Conservation (phyloP, 2,329 filamentous ascomycete species). For the Sclerotinia spermophila region DNA sequence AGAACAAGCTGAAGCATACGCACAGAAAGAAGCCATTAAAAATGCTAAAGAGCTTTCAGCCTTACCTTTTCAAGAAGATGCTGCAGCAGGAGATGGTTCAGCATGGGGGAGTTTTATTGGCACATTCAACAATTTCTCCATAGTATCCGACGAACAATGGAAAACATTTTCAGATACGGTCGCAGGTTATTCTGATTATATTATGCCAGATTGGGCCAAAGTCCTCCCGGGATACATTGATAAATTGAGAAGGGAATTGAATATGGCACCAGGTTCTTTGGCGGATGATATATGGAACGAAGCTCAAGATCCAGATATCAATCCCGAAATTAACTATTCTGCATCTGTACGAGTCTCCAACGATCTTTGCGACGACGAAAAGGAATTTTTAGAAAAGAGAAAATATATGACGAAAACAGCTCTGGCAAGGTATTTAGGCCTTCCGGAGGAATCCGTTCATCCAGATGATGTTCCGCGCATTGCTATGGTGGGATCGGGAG, state of each 20-base stretch:
- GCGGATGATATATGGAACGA: conserved; percentile 93
- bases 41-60: conserved; percentile 30
- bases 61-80: conserved; percentile 30
- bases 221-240: conserved; percentile 69
- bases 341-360: conserved; percentile 78
- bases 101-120: conserved; percentile 35
- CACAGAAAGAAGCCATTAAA: conserved; percentile 27
- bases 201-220: conserved; percentile 81
- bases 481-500: conserved; percentile 90
- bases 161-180: conserved; percentile 53
- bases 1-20: conserved; percentile 20
- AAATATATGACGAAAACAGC: conserved; percentile 66
- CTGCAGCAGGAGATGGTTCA: conserved; percentile 27
- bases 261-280: conserved; percentile 80
- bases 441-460: conserved; percentile 78
- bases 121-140: conserved; percentile 45
- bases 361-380: conserved; percentile 79
- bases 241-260: conserved; percentile 84
- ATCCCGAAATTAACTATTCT: conserved; percentile 83
- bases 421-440: conserved; percentile 74
- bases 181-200: conserved; percentile 50
- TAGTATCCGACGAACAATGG: conserved; percentile 54
- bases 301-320: conserved; percentile 74
- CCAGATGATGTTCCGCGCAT: conserved; percentile 91
- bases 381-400: conserved; percentile 66